These are phyloP conservation scores for Aspergillus taichungensis DNA, from an alignment of 495 filamentous ascomycete genomes.

Conservation along the genomic window DNA sequence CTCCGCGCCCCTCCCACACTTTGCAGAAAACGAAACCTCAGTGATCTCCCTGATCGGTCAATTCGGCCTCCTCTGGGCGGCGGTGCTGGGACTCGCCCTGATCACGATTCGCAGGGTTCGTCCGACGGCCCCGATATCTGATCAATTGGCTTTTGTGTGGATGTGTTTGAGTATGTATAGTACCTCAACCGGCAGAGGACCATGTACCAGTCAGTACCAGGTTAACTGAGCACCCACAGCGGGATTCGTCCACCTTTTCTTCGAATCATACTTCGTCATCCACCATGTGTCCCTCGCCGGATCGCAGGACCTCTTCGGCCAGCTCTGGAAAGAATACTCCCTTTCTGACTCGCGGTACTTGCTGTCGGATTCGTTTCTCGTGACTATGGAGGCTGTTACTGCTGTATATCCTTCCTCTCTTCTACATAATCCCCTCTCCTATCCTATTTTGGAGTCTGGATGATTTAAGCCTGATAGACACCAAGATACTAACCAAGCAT, in stretches of 20 bases:
- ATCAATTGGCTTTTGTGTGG: slow-evolving; percentile 4
- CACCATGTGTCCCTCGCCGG: slow-evolving; percentile 43
- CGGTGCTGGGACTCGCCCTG: background rate
- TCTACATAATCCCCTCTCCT: no score
- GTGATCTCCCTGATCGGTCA: slow-evolving; percentile 1
- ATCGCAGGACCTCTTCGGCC: slow-evolving; percentile 48
- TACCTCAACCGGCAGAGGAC: no score
- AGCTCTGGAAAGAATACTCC: slow-evolving; percentile 78
- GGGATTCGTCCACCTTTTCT: slow-evolving; percentile 57
- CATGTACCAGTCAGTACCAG: no score
- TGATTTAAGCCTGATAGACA: no score
- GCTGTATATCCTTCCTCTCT: slow-evolving; percentile 36
- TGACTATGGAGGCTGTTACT: slow-evolving; percentile 70
- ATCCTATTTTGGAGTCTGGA: no score
- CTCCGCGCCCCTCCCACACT: background rate
- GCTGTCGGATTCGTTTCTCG: slow-evolving; percentile 59
- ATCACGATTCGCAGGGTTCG: slow-evolving; percentile 1
- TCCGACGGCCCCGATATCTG: slow-evolving; percentile 4
- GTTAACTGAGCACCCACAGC: no score
- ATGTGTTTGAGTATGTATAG: slow-evolving; percentile 9
- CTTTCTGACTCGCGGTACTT: slow-evolving; percentile 72
- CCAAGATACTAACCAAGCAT: no score
- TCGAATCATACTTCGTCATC: slow-evolving; percentile 64
- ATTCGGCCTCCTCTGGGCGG: slow-evolving; percentile 3
- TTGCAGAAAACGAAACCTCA: background rate